Evolutionary conservation across 495 filamentous ascomycete species (phyloP), one percentile per base, ranked within the genome.

Genomic region (Penicillium steckii): DNA sequence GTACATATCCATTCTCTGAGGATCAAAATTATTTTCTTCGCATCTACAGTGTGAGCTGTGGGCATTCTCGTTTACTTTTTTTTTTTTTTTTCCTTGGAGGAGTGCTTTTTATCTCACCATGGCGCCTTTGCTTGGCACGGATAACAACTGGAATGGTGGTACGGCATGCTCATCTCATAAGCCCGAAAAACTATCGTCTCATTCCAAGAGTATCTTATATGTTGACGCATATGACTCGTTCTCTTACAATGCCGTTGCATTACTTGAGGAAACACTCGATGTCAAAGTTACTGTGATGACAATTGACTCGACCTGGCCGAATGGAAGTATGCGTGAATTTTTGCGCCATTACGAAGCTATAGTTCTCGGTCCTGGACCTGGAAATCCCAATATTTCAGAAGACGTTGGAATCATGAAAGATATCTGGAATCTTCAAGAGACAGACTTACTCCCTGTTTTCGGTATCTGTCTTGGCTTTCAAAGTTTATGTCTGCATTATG

Each of bases 201-300:
- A 50, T 12, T 44, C 43, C 30, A 76, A 68, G 33, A 80, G 72
- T 40, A 83, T 97, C 46, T 82, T 98, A 38, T 91, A 94, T 67
- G 71, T 98, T 37, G 94, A 98, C 65, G 90, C 91, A 46, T 95
- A 95, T 62, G 94, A 97, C 71, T 96, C 92, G 46, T 97, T 96
- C 73, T 86, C 92, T 37, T 89, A 95, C 71, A 97, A 96, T 74
- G 92, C 97, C 52, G 81, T 92, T 38, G 79, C 85, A 13, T 83
- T 94, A 57, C 78, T 97, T 15, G 75, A 84, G 53, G 82, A 86
- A 8, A 74, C 75, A 13, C 72, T 91, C 8, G 67, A 72, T 43
- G 89, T 80, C 22, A 72, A 83, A 19, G 86, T 96, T 42, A 83
- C 81, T 6, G 79, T 85, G 10, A 77, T 95, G 52, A 82, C 81